Percentiles rank a stretch among this genome's conserved stretches.
These are phyloP conservation scores for Sambucus nigra DNA, from an alignment of 129 eudicot genomes.

Conservation along the genomic window DNA sequence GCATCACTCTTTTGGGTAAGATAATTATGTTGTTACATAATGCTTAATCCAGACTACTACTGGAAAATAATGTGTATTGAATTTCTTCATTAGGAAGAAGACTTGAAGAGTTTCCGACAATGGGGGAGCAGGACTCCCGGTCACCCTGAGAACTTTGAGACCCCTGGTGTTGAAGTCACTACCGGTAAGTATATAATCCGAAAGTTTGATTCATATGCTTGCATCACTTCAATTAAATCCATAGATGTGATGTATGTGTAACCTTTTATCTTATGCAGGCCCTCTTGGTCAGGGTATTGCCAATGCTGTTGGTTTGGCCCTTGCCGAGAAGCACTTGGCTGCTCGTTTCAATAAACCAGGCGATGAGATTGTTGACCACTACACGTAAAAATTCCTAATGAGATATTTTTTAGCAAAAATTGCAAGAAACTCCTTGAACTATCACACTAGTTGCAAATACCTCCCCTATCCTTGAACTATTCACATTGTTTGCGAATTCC, in stretches of 20 bases:
- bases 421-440: no score
- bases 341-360: constrained; percentile 53
- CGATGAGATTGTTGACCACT: constrained; percentile 47
- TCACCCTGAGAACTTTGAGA: constrained; percentile 63
- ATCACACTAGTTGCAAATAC: neutral
- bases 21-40: neutral
- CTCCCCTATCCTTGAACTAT: no score
- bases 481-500: no score
- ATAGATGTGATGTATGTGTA: neutral
- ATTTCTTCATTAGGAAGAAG: constrained; percentile 34
- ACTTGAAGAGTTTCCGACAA: constrained; percentile 46
- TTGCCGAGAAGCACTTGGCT: constrained; percentile 56
- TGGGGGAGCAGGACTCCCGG: constrained; percentile 76
- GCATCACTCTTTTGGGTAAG: neutral
- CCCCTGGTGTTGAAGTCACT: constrained; percentile 64
- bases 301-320: constrained; percentile 60
- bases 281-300: constrained; percentile 72
- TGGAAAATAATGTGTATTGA: neutral
- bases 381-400: constrained; percentile 49
- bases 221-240: neutral
- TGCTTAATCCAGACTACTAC: neutral
- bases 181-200: constrained; percentile 28
- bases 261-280: constrained; percentile 18
- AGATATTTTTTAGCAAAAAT: no score
- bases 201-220: neutral